Base-by-base conservation (phyloP, 2,329 filamentous ascomycete species). In the Ramularia collo-cygni region DNA sequence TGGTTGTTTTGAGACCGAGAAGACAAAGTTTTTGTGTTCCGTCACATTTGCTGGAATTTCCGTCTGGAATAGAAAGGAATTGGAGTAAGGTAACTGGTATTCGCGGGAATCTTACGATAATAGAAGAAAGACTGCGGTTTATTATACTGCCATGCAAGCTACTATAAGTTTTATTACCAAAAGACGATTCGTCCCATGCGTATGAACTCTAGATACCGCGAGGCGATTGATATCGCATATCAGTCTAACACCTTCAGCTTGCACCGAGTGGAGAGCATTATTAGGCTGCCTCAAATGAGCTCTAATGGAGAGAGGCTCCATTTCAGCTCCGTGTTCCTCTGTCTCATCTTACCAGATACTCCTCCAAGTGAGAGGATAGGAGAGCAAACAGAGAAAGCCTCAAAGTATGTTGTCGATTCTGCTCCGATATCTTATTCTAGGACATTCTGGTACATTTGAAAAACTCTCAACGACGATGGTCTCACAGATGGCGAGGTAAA, bases 231-330 rank as follows among this genome's bases (percentile, higher is more conserved):
- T 14, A 19, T 44, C 10, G 15, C 40, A 13, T 44, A 44, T 18
- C 32, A 15, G 8, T 30, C 27, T 4, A 44, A 40, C 18, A 44
- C 32, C 4, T 44, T 40, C 33, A 32, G 40, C 15, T 27, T 44
- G 9, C 30, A 37, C 21, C 26, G 27, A 21, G 5, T 24, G 4
- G 30, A 30, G 14, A 33, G 37, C 14, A 9, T 40, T 3, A n/a
- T 40, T 4, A n/a, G 38, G 12, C 14, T 41, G 2, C 38, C 33
- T 4, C 13, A 21, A 0, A 13, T 44, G 10, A 38, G 10, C 13
- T 44, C n/a, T 31, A 44, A 14, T 17, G 32, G n/a, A 40, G 40
- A 14, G 2, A 15, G 28, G n/a, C 27, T 42, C 14, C 40, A 19
- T 4, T 33, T 42, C 28, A 37, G 28, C 8, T 38, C 40, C 2